Percentiles rank a stretch among this genome's conserved stretches.
Conservation (phyloP, 768 basidiomycete species). For the Hemileccinum impolitum region DNA sequence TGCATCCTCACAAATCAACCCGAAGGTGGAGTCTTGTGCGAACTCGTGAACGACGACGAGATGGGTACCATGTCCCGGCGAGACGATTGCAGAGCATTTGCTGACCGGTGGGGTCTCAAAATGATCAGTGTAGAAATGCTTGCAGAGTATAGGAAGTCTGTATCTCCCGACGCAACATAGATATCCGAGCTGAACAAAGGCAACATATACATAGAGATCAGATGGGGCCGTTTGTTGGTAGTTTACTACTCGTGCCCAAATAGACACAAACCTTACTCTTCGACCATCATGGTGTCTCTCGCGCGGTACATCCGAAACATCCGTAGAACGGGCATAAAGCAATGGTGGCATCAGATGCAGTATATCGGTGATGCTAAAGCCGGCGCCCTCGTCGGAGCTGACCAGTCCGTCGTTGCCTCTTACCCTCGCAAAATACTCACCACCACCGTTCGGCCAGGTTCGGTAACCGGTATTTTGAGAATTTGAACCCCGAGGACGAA, state of each 20-base stretch:
- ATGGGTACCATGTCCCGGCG: slow-evolving; percentile 90
- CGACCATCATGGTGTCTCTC: slow-evolving; percentile 60
- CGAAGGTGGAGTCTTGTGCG: slow-evolving; percentile 80
- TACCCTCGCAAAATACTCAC: not conserved
- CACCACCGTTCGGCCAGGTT: slow-evolving; percentile 49
- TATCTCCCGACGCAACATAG: not conserved
- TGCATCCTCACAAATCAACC: slow-evolving; percentile 68
- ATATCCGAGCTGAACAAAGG: no score
- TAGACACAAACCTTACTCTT: slow-evolving; percentile 18
- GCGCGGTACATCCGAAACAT: slow-evolving; percentile 73
- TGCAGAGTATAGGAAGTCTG: slow-evolving; percentile 37
- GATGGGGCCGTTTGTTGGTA: no score
- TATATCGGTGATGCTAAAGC: slow-evolving; percentile 94
- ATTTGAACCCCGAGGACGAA: slow-evolving; percentile 82
- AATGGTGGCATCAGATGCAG: slow-evolving; percentile 91
- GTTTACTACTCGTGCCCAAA: no score
- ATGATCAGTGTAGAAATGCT: slow-evolving; percentile 94
- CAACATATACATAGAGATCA: slow-evolving; percentile 1
- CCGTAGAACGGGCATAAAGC: slow-evolving; percentile 68
- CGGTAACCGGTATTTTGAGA: slow-evolving; percentile 94
- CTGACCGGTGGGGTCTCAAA: slow-evolving; percentile 83
- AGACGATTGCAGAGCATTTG: slow-evolving; percentile 91
- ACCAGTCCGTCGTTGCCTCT: slow-evolving; percentile 61
- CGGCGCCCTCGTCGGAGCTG: slow-evolving; percentile 69
- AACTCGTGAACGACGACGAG: slow-evolving; percentile 90